Percentiles rank a stretch among this genome's conserved stretches.
Evolutionary conservation across 306 rosid genomes (phyloP).

Genomic region (Lathyrus sativus): DNA sequence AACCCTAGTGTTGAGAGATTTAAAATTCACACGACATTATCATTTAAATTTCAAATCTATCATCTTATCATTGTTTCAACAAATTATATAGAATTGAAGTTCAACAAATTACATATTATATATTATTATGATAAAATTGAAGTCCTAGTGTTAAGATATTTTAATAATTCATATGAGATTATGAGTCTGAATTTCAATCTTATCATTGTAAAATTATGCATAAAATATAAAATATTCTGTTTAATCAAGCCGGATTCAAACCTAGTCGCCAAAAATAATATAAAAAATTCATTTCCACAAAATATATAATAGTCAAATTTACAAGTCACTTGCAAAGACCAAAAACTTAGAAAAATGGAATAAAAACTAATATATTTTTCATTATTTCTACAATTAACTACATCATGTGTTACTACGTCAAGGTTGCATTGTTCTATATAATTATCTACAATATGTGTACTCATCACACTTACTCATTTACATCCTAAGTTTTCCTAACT

Average conservation of each 20-base stretch:
- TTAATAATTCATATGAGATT: not conserved
- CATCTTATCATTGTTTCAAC: no score
- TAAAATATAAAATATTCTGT: not conserved
- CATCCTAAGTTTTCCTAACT: not conserved
- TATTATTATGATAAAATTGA: not conserved
- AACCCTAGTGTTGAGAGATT: no score
- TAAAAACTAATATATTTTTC: not conserved
- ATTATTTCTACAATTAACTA: not conserved
- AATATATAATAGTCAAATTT: not conserved
- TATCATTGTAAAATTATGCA: not conserved
- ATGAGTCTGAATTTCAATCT: not conserved
- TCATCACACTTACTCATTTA: not conserved
- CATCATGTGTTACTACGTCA: not conserved
- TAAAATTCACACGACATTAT: no score
- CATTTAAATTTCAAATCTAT: no score
- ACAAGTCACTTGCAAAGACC: not conserved
- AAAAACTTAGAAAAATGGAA: not conserved
- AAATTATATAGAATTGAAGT: no score
- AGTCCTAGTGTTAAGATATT: not conserved
- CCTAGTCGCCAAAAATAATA: not conserved
- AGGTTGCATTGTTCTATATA: slow-evolving; percentile 3
- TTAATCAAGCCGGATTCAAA: not conserved
- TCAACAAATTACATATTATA: no score
- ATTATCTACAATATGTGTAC: not conserved
- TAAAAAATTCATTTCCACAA: not conserved